phyloP scores from a whole-genome alignment of 768 basidiomycete species.

The Pulveroboletus ravenelii region DNA sequence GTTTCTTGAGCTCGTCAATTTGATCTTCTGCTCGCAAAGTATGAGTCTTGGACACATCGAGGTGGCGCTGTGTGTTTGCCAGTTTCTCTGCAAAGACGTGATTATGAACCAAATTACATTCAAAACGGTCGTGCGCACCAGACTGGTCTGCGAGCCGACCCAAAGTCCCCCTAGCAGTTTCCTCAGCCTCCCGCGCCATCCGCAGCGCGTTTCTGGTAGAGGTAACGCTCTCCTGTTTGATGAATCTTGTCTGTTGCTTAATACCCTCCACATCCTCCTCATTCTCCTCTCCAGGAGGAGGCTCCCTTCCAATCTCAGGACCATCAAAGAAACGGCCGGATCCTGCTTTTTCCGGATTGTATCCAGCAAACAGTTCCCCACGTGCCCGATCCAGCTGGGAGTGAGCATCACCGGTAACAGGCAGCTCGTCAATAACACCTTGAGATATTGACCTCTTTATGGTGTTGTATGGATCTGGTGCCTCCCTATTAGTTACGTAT shows the following conservation, averaged over 20 bases:
- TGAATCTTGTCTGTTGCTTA: slow-evolving; percentile 81
- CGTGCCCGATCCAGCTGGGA: slow-evolving; percentile 59
- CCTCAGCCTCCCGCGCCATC: slow-evolving; percentile 93
- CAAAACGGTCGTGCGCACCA: slow-evolving; percentile 45
- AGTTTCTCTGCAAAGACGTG: slow-evolving; percentile 55
- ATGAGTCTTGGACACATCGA: slow-evolving; percentile 88
- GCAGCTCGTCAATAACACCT: slow-evolving; percentile 17
- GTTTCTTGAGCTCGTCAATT: slow-evolving; percentile 87
- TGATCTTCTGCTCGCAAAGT: slow-evolving; percentile 86
- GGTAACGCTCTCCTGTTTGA: slow-evolving; percentile 89
- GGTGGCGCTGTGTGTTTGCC: slow-evolving; percentile 91
- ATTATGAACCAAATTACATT: not conserved
- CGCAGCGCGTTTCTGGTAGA: slow-evolving; percentile 90
- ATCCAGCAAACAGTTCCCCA: slow-evolving; percentile 70
- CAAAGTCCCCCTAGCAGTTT: slow-evolving; percentile 85
- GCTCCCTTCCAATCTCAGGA: slow-evolving; percentile 41
- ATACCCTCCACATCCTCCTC: slow-evolving; percentile 93
- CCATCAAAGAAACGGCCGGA: slow-evolving; percentile 71
- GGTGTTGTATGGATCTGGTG: slow-evolving; percentile 45
- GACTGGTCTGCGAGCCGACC: slow-evolving; percentile 86
- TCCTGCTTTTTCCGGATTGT: slow-evolving; percentile 53
- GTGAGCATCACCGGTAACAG: slow-evolving; percentile 29
- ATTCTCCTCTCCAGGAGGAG: slow-evolving; percentile 62
- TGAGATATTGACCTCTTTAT: slow-evolving; percentile 27
- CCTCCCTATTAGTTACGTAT: slow-evolving; percentile 68